Percentiles rank a stretch among this genome's conserved stretches.
Conservation (phyloP, 78 protist genomes). For the Bodo saltans region DNA sequence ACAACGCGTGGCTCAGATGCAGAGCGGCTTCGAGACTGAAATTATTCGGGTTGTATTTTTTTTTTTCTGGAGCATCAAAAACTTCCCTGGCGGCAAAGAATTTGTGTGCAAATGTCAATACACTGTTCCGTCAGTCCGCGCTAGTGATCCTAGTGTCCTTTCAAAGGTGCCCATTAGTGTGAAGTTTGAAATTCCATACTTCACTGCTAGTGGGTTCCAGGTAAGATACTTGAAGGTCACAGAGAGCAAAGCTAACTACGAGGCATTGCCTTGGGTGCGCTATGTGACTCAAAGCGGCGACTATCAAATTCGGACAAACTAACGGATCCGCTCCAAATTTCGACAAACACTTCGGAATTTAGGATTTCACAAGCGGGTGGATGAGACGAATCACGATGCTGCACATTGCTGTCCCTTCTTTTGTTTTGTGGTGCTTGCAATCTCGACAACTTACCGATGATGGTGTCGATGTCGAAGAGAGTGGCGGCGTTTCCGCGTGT, state of each 20-base stretch:
- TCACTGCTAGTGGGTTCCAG: slow-evolving; percentile 95
- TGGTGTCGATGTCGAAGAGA: too few relatives aligned
- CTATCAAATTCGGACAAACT: slow-evolving; percentile 9
- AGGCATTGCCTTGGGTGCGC: slow-evolving; percentile 97
- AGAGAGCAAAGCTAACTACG: slow-evolving; percentile 93
- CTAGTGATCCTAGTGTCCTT: slow-evolving; percentile 42
- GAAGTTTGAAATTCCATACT: slow-evolving; percentile 97
- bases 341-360: too few relatives aligned
- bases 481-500: too few relatives aligned
- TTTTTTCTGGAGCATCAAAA: slow-evolving; percentile 91
- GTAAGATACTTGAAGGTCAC: slow-evolving; percentile 84
- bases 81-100: slow-evolving; percentile 56
- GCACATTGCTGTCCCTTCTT: too few relatives aligned
- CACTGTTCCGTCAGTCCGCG: slow-evolving; percentile 82
- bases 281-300: slow-evolving; percentile 35
- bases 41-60: too few relatives aligned
- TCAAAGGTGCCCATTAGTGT: slow-evolving; percentile 80
- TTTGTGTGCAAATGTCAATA: slow-evolving; percentile 84
- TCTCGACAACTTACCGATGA: too few relatives aligned
- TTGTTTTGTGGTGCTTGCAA: too few relatives aligned
- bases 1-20: too few relatives aligned
- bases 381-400: too few relatives aligned
- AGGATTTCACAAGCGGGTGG: too few relatives aligned
- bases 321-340: too few relatives aligned
- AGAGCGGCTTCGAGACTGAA: too few relatives aligned